Percentiles rank a stretch among this genome's conserved stretches.
These are phyloP conservation scores for Fistulifera solaris DNA, from an alignment of 108 stramenopile species.

Conservation along the genomic window DNA sequence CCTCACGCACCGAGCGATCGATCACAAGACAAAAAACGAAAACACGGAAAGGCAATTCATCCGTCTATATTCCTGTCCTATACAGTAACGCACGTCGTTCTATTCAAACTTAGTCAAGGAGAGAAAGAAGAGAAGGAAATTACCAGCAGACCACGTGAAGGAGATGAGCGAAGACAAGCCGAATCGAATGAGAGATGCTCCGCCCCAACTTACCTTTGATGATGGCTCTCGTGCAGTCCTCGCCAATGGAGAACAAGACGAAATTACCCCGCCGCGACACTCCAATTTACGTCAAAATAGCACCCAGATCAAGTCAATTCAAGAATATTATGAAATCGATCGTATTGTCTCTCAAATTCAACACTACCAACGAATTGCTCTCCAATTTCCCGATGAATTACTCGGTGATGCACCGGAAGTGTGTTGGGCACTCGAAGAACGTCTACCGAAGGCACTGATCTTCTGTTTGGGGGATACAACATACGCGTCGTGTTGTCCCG, in stretches of 20 bases:
- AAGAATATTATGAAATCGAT: slow-evolving; percentile 63
- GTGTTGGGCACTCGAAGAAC: slow-evolving; percentile 54
- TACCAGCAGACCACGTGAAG: too few species aligned
- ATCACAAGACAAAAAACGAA: too few species aligned
- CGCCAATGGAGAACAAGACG: too few species aligned
- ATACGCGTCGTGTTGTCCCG: slow-evolving; percentile 90
- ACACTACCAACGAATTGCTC: slow-evolving; percentile 42
- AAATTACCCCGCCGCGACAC: too few species aligned
- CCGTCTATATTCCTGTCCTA: too few species aligned
- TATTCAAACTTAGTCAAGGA: too few species aligned
- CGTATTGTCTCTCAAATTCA: slow-evolving; percentile 26
- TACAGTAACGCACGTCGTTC: too few species aligned
- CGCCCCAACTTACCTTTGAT: slow-evolving; percentile 71
- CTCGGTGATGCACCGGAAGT: slow-evolving; percentile 69
- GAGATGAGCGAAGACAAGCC: not conserved
- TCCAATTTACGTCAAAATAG: not conserved
- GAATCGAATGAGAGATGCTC: slow-evolving; percentile 8
- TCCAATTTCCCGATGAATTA: slow-evolving; percentile 86
- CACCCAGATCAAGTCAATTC: slow-evolving; percentile 34
- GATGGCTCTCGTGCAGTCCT: slow-evolving; percentile 73
- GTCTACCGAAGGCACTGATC: slow-evolving; percentile 46
- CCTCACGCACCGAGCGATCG: too few species aligned
- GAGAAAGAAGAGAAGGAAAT: too few species aligned
- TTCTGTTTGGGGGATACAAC: slow-evolving; percentile 93
- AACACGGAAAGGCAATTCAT: too few species aligned